Base-by-base conservation (phyloP, 2,329 filamentous ascomycete species). In the Fusarium sp. region DNA sequence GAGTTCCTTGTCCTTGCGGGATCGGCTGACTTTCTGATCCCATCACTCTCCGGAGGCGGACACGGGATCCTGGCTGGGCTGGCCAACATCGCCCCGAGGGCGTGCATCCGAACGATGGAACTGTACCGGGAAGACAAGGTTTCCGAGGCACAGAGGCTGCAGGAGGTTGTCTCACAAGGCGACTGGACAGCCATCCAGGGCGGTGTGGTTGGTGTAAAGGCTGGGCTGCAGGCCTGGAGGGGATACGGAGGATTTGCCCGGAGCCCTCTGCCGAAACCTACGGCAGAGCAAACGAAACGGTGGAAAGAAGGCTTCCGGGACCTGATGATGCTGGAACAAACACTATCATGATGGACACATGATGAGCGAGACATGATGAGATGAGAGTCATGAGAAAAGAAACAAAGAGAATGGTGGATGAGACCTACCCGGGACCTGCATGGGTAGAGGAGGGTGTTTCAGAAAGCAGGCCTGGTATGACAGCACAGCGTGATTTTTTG, bases 101-200 rank as follows among this genome's bases (percentile, higher is more conserved):
- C 91, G 14, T 93, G 91, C 81, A 86, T 91, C 60, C 84, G 87
- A 78, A 87, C 92, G 2, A 85, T 92, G 68, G 85, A 91, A 71
- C 85, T 93, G 7, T 93, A 88, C 80, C 84, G 86, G 60, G 81
- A 86, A 45, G 92, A 91, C 25, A 86, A 89, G 69, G 78, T 89
- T 40, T 81, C 85, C 31, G 90, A 93, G 78, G 92, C 92, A 2
- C 87, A 88, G 77, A 87, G 86, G 74, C 81, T 93, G 70, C 92
- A 94, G 81, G 91, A 90, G 54, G 82, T 91, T 25, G 85, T 95
- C 50, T 90, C 92, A 52, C 85, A 88, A 59, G 93, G 91, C 54
- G 93, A 95, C 83, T 94, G 92, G 92, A 90, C 88, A 5, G 91
- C 91, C 33, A 94, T 94, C 69, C 88, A 92, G 77, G 90, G 91